Conservation (phyloP, 139 green algal species). For the Penium margaritaceum region DNA sequence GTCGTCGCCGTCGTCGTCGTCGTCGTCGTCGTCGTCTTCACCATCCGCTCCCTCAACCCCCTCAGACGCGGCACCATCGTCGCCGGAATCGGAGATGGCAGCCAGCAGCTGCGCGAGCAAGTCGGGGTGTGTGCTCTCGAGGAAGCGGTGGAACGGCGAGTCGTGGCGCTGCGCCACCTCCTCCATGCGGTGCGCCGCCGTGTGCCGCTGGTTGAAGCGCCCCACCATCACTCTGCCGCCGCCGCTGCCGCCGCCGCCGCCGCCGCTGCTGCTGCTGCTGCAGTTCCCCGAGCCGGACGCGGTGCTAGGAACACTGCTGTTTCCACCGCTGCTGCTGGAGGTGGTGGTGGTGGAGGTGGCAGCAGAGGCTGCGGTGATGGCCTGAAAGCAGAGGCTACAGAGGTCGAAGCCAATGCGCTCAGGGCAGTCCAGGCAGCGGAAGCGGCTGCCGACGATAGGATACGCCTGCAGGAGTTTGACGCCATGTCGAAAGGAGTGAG, state of each 20-base stretch:
- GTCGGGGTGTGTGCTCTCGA: no score
- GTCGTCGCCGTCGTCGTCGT: no score
- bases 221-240: conserved; percentile 7
- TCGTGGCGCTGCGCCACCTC: conserved; percentile 16
- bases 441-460: conserved; percentile 32
- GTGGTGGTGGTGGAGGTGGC: not conserved
- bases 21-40: no score
- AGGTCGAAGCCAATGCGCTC: conserved; percentile 32
- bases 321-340: not conserved
- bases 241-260: not conserved
- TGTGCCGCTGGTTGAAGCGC: conserved; percentile 41
- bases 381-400: conserved; percentile 6
- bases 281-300: not conserved
- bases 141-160: no score
- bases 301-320: conserved; percentile 23
- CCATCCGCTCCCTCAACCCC: no score
- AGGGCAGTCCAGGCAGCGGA: conserved; percentile 19
- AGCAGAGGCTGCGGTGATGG: not conserved
- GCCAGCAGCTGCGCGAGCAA: no score
- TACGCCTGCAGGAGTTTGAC: conserved; percentile 13
- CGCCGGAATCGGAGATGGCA: no score
- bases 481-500: no score
- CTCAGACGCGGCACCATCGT: no score
- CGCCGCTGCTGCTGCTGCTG: not conserved
- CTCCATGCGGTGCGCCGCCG: conserved; percentile 21